Conservation (phyloP, 345 rosid genomes). For the Boechera stricta region DNA sequence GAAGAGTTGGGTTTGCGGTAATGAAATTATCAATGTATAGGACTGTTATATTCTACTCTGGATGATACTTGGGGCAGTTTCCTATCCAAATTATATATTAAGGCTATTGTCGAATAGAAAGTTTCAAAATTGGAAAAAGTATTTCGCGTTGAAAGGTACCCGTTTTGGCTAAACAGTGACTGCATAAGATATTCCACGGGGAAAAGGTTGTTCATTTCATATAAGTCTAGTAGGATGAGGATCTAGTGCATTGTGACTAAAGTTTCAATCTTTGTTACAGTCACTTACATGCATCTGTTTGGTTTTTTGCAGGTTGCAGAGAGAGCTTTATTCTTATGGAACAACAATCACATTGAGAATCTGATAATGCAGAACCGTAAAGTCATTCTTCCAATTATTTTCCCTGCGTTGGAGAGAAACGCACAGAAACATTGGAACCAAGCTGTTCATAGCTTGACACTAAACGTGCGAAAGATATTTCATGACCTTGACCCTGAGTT, state of each 20-base stretch:
- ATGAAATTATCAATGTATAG: neutral
- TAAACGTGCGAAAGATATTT: slow-evolving; percentile 69
- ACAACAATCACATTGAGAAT: slow-evolving; percentile 75
- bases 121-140: neutral
- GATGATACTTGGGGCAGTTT: neutral
- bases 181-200: neutral
- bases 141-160: neutral
- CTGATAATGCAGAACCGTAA: slow-evolving; percentile 66
- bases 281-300: slow-evolving; percentile 22
- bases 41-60: slow-evolving; percentile 17
- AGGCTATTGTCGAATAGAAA: neutral
- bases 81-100: neutral
- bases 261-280: slow-evolving; percentile 22
- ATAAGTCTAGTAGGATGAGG: slow-evolving; percentile 6
- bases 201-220: neutral
- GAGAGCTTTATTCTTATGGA: slow-evolving; percentile 77
- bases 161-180: slow-evolving; percentile 3
- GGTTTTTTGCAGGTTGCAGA: slow-evolving; percentile 64
- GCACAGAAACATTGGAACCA: slow-evolving; percentile 75
- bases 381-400: slow-evolving; percentile 67
- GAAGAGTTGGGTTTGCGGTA: neutral
- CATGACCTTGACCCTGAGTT: slow-evolving; percentile 69
- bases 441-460: slow-evolving; percentile 70
- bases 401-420: slow-evolving; percentile 69
- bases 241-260: slow-evolving; percentile 19